phyloP scores from a whole-genome alignment of 768 basidiomycete species.

The Fomitopsis pulvina region DNA sequence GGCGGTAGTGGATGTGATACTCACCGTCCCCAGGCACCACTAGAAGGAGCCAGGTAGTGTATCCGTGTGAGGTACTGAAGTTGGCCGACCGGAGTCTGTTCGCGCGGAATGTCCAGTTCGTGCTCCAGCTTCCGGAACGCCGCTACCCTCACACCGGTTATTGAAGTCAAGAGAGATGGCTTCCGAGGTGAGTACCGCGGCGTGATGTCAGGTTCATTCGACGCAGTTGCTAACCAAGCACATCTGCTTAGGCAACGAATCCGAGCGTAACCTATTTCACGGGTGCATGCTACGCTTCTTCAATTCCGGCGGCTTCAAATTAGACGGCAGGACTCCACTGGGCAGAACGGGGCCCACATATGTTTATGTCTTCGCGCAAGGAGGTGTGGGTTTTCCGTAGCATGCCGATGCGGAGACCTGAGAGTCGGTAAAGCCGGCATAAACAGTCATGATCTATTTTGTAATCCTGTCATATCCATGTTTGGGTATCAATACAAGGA shows the following conservation, averaged over 20 bases:
- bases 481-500: too few relatives aligned
- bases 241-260: conserved; percentile 29
- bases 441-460: background rate
- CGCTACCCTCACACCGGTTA: conserved; percentile 77
- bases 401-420: conserved; percentile 16
- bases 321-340: conserved; percentile 64
- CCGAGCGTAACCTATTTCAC: conserved; percentile 49
- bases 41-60: conserved; percentile 92
- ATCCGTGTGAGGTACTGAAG: conserved; percentile 96
- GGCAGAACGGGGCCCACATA: conserved; percentile 31
- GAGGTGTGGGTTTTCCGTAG: conserved; percentile 66
- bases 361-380: conserved; percentile 36
- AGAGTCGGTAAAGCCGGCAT: conserved; percentile 12
- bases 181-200: conserved; percentile 16
- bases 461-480: too few relatives aligned
- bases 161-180: conserved; percentile 44
- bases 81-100: conserved; percentile 70
- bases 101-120: conserved; percentile 85
- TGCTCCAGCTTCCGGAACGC: conserved; percentile 94
- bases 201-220: too few relatives aligned
- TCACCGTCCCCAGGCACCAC: conserved; percentile 93
- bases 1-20: conserved; percentile 9
- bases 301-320: conserved; percentile 46
- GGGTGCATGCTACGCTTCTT: conserved; percentile 60
- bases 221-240: background rate